Percentiles rank a stretch among this genome's conserved stretches.
Conservation (phyloP, 495 filamentous ascomycete genomes). For the Usnea hakonensis region DNA sequence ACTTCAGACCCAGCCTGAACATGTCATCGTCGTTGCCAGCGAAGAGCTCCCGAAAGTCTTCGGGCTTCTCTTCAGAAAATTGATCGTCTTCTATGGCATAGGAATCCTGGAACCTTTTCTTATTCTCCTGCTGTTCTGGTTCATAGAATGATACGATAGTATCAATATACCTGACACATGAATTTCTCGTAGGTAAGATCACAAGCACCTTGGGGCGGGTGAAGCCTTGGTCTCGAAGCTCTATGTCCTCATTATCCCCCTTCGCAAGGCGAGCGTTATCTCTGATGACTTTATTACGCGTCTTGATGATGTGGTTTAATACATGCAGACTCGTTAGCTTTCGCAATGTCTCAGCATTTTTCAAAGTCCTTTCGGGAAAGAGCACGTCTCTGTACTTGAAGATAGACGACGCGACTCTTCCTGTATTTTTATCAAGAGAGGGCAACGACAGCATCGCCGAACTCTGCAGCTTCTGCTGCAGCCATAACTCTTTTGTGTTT, state of each 20-base stretch:
- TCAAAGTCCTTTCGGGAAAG: slow-evolving; percentile 60
- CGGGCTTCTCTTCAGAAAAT: slow-evolving; percentile 60
- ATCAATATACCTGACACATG: slow-evolving; percentile 70
- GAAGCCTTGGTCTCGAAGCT: slow-evolving; percentile 90
- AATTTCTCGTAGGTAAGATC: slow-evolving; percentile 76
- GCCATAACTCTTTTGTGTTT: slow-evolving; percentile 21
- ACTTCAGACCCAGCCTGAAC: slow-evolving; percentile 88
- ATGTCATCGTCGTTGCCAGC: slow-evolving; percentile 92
- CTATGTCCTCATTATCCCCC: slow-evolving; percentile 52
- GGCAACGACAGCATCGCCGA: slow-evolving; percentile 32
- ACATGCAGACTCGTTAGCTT: slow-evolving; percentile 72
- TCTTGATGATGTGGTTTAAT: slow-evolving; percentile 88
- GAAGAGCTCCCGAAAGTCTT: slow-evolving; percentile 86
- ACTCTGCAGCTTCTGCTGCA: slow-evolving; percentile 40
- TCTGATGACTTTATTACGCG: slow-evolving; percentile 83
- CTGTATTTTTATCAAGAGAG: slow-evolving; percentile 30
- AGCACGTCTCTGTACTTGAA: slow-evolving; percentile 77
- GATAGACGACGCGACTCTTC: slow-evolving; percentile 35
- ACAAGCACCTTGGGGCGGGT: slow-evolving; percentile 89
- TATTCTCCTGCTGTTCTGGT: slow-evolving; percentile 90
- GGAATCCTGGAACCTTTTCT: slow-evolving; percentile 77
- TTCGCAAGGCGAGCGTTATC: slow-evolving; percentile 72
- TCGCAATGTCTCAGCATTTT: slow-evolving; percentile 57
- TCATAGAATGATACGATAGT: slow-evolving; percentile 62
- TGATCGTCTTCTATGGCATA: slow-evolving; percentile 60